phyloP scores from a whole-genome alignment of 2,329 filamentous ascomycete species.

The Aureobasidium uvarum region DNA sequence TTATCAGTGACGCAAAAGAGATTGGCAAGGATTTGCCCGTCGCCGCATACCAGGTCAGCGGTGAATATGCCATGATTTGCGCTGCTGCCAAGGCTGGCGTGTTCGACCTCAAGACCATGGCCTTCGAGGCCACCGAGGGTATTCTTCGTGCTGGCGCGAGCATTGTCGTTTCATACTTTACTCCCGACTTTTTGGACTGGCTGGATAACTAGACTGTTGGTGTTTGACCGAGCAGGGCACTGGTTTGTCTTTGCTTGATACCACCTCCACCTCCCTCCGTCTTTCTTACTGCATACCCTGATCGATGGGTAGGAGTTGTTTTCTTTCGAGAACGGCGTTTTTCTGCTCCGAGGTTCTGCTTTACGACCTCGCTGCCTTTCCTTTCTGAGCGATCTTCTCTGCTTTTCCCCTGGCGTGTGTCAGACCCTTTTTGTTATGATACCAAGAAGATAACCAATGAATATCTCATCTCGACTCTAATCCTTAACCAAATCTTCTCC shows the following conservation, averaged over 20 bases:
- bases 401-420: neutral
- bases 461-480: neutral
- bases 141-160: slow-evolving; percentile 90
- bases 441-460: neutral
- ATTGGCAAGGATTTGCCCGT: slow-evolving; percentile 87
- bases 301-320: neutral
- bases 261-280: neutral
- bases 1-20: slow-evolving; percentile 96
- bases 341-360: neutral
- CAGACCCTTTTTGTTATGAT: neutral
- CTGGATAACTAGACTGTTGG: slow-evolving; percentile 40
- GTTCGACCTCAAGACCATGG: slow-evolving; percentile 92
- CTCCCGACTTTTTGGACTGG: slow-evolving; percentile 71
- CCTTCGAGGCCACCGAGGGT: slow-evolving; percentile 88
- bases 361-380: neutral
- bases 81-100: slow-evolving; percentile 94
- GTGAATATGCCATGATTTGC: slow-evolving; percentile 97
- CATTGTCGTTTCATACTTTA: slow-evolving; percentile 93
- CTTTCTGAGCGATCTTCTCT: neutral
- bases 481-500: neutral
- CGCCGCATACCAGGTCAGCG: slow-evolving; percentile 94
- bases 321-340: neutral
- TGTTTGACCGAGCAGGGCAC: neutral
- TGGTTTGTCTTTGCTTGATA: neutral
- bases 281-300: neutral